Evolutionary conservation across 306 rosid species (phyloP).

Genomic region (Sesbania bispinosa): DNA sequence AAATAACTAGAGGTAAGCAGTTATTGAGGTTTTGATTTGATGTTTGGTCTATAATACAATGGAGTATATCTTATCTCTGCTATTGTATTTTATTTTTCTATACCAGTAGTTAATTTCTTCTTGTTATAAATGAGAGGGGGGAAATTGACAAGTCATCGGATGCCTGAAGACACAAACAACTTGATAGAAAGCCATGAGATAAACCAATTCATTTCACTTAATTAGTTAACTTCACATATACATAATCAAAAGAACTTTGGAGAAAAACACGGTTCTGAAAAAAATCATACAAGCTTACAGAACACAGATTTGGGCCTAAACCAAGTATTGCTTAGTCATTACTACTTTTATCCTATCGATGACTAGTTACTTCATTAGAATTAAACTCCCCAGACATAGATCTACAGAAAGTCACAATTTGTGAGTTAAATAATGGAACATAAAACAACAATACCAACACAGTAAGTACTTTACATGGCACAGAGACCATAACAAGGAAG

Average conservation of each 20-base stretch:
- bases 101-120: neutral
- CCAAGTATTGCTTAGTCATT: neutral
- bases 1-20: neutral
- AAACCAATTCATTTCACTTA: neutral
- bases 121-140: neutral
- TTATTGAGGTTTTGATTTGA: neutral
- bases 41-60: neutral
- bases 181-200: neutral
- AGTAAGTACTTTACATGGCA: neutral
- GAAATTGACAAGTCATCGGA: neutral
- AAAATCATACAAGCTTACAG: neutral
- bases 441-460: neutral
- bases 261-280: neutral
- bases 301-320: neutral
- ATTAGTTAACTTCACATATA: too few relatives aligned
- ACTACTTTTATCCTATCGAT: neutral
- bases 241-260: neutral
- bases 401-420: neutral
- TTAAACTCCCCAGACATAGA: neutral
- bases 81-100: neutral
- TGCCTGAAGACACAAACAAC: neutral
- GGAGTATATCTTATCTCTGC: neutral
- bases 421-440: neutral
- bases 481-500: neutral
- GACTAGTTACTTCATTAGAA: neutral